phyloP scores from a whole-genome alignment of 73 alveolate genomes.

The Uronychia setigera region DNA sequence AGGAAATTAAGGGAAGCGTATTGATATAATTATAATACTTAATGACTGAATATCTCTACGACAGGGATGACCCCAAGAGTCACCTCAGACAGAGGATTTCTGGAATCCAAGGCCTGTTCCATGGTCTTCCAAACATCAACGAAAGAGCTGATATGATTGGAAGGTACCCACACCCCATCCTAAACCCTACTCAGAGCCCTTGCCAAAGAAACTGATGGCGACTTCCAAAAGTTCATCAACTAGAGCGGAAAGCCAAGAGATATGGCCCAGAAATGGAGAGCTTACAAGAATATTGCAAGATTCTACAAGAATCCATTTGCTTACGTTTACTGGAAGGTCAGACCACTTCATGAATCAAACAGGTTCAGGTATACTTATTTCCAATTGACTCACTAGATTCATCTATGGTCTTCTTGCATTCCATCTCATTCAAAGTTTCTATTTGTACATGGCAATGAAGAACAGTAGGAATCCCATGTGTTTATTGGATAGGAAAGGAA shows the following conservation, averaged over 20 bases:
- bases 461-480: slow-evolving; percentile 30
- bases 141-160: slow-evolving; percentile 81
- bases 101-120: slow-evolving; percentile 67
- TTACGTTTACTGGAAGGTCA: slow-evolving; percentile 80
- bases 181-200: slow-evolving; percentile 51
- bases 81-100: slow-evolving; percentile 52
- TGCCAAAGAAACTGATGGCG: slow-evolving; percentile 74
- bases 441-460: slow-evolving; percentile 47
- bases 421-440: slow-evolving; percentile 54
- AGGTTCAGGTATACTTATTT: slow-evolving; percentile 20
- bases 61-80: slow-evolving; percentile 68
- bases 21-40: too few relatives aligned
- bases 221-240: slow-evolving; percentile 52
- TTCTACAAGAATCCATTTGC: slow-evolving; percentile 83
- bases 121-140: slow-evolving; percentile 72
- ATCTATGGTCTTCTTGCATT: slow-evolving; percentile 50
- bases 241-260: slow-evolving; percentile 62
- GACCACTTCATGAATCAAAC: slow-evolving; percentile 48
- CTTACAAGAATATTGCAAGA: slow-evolving; percentile 85
- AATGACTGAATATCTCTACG: slow-evolving; percentile 77
- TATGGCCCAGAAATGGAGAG: slow-evolving; percentile 81
- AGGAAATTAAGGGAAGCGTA: too few relatives aligned
- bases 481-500: slow-evolving; percentile 51
- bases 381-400: slow-evolving; percentile 18
- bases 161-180: slow-evolving; percentile 19